Conservation (phyloP, 306 rosid species). For the Cercis canadensis region DNA sequence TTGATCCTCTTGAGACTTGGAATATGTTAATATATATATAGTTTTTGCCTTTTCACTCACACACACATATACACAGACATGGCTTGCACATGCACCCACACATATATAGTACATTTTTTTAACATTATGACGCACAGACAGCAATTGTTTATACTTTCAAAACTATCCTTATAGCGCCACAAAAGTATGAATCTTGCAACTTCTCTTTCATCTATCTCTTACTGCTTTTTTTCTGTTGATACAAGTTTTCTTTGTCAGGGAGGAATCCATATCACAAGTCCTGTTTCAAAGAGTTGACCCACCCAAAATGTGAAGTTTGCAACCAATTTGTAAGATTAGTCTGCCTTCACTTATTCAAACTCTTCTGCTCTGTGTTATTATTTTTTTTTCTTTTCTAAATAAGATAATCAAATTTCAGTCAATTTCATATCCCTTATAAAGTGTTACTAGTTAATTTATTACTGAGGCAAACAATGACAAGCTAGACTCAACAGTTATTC, state of each 20-base stretch:
- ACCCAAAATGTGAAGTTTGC: conserved; percentile 98
- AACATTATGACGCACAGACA: conserved; percentile 14
- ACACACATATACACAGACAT: conserved; percentile 14
- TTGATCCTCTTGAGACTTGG: conserved; percentile 33
- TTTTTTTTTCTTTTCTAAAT: conserved; percentile 8
- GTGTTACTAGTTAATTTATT: no score
- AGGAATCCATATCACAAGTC: conserved; percentile 92
- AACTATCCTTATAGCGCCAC: neutral
- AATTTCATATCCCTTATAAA: neutral
- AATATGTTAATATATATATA: no score
- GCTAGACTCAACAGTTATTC: neutral
- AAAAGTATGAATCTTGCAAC: conserved; percentile 21
- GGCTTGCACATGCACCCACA: conserved; percentile 1
- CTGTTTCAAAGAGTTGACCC: conserved; percentile 87
- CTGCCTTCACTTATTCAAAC: conserved; percentile 18
- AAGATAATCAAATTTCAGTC: neutral
- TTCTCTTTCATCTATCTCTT: conserved; percentile 57
- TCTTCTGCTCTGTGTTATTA: conserved; percentile 7
- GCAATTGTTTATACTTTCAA: conserved; percentile 14
- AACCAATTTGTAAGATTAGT: conserved; percentile 80
- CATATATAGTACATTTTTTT: conserved; percentile 23
- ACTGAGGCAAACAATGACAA: neutral
- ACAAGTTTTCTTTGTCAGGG: conserved; percentile 93
- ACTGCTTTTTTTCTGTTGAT: conserved; percentile 60
- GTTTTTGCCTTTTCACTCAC: neutral